Base-by-base conservation (phyloP, 1,284 basidiomycete genomes). In the Austroboletus sp. region DNA sequence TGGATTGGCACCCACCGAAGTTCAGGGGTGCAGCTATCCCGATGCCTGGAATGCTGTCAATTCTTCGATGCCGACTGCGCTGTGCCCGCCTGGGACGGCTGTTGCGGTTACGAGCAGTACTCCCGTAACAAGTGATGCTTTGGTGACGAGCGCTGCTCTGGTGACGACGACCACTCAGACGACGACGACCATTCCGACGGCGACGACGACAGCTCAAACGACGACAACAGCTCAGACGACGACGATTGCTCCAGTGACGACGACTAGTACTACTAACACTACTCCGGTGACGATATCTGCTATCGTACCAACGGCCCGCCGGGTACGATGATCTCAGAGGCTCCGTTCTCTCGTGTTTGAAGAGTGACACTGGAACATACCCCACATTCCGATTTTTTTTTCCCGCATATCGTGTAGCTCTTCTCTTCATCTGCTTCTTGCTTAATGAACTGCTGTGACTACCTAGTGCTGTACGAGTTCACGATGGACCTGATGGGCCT, bases 11-110 rank as follows among this genome's bases (percentile, higher is more conserved):
- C 75, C 77, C n/a, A 81, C 79, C 5, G 57, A 75, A 4, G 73
- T 86, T 45, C 61, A 72, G 25, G 80, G 79, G 7, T 88, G 85
- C 53, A 66, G 60, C 23, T 87, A 87, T 54, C 82, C 80, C 33
- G 66, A 80, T 53, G 69, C 78, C 15, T 88, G 79, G 79, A 66
- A 74, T 43, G 78, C 80, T 2, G 53, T 66, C n/a, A 62, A 62
- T 33, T 70, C 61, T 12, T 49, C 70, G 17, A 62, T 79, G 48
- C 80, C 79, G 7, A 62, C 68, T 21, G 63, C 71, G 25, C 56
- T 60, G 38, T 80, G 78, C 54, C 64, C 66, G 17, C 75, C 58
- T 37, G 76, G 73, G 50, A 52, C 55, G 36, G 44, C 44, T 37
- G 21, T 32, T n/a, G 39, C 13, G 3, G 29, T 19, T 29, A 42